Evolutionary conservation across 2,329 filamentous ascomycete species (phyloP).

Genomic region (Cercospora zeina): DNA sequence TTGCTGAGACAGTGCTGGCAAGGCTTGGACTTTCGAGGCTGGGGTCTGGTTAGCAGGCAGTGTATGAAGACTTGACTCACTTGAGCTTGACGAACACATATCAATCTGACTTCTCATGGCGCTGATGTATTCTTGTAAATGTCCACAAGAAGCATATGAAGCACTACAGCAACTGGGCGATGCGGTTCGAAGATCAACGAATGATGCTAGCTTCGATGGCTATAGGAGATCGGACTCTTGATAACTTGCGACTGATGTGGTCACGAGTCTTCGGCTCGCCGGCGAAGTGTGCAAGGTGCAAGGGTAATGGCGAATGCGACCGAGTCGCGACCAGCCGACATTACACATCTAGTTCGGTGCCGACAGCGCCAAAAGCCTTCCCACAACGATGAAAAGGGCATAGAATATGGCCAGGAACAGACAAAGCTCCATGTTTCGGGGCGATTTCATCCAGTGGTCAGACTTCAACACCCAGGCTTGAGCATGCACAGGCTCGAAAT

Average conservation of each 20-base stretch:
- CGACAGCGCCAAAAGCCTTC: neutral
- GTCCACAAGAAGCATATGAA: neutral
- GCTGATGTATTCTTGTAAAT: neutral
- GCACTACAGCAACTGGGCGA: neutral
- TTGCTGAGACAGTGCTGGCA: neutral
- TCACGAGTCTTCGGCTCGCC: neutral
- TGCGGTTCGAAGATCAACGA: neutral
- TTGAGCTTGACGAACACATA: neutral
- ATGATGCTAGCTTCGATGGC: neutral
- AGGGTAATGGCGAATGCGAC: constrained; percentile 6
- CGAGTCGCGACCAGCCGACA: neutral
- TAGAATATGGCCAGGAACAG: neutral
- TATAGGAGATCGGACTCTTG: neutral
- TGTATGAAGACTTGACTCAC: neutral
- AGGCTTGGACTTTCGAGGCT: neutral
- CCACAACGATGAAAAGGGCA: neutral
- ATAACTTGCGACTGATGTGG: neutral
- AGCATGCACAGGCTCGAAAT: neutral
- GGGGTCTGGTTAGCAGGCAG: neutral
- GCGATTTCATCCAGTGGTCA: neutral
- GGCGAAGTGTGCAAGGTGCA: constrained; percentile 10
- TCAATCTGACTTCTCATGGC: neutral
- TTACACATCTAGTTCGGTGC: neutral
- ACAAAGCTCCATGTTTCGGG: neutral
- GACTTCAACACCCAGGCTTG: neutral